phyloP scores from a whole-genome alignment of 129 eudicot species.

The carrot (Daucus carota) region DNA sequence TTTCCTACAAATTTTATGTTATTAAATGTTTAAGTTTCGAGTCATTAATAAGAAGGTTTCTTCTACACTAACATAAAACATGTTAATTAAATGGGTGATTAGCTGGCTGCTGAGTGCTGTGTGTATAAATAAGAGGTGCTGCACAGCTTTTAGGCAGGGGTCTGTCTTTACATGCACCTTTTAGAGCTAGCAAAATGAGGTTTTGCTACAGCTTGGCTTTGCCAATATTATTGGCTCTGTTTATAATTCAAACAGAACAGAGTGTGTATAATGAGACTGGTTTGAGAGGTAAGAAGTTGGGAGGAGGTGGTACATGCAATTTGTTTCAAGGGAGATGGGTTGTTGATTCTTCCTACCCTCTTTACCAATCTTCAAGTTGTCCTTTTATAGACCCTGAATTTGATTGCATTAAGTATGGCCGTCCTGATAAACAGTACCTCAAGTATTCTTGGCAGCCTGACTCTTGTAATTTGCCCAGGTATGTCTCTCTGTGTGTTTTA shows the following conservation, averaged over 20 bases:
- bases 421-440: conserved; percentile 76
- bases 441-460: conserved; percentile 80
- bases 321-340: conserved; percentile 78
- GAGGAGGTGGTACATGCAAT: conserved; percentile 33
- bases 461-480: conserved; percentile 79
- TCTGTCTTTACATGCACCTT: not conserved
- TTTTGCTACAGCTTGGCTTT: not conserved
- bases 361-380: conserved; percentile 62
- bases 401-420: conserved; percentile 76
- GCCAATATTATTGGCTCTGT: not conserved
- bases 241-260: conserved; percentile 6
- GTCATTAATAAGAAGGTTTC: not conserved
- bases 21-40: not conserved
- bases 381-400: conserved; percentile 75
- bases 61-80: not conserved
- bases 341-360: conserved; percentile 59
- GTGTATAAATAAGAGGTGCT: conserved; percentile 8
- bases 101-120: not conserved
- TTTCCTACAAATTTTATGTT: not conserved
- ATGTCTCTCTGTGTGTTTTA: not conserved
- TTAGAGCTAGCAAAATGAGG: conserved; percentile 3
- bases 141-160: not conserved
- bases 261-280: conserved; percentile 15
- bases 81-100: not conserved
- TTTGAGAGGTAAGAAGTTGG: conserved; percentile 14